Base-by-base conservation (phyloP, 345 rosid genomes). In the Eucalyptus microcorys region DNA sequence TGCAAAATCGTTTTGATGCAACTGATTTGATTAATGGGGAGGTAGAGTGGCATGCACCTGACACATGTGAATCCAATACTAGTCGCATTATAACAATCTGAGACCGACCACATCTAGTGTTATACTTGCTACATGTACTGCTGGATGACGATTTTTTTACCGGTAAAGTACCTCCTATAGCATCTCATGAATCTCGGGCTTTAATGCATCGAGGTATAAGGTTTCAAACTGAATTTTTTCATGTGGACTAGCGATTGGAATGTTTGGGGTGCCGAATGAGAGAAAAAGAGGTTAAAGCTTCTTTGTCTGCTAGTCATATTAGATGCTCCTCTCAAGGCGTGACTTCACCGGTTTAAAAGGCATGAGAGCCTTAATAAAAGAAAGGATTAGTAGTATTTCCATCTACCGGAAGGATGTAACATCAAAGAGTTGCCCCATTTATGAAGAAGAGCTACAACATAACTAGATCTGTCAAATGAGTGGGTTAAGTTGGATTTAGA, bases 391-490 rank as follows among this genome's bases (percentile, higher is more conserved):
- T 24, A 55, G 61, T 55, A 55, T 22, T 2, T 53, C 59, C 59
- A 53, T 53, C 12, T 8, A 53, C 22, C 2, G 5, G 59, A 55
- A 55, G 5, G 59, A 55, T 55, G 59, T 7, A 52, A 19, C 4
- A 0, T 52, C 24, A 52, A 19, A 52, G 24, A 52, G 57, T 52
- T 52, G 2, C 2, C 26, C 57, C 57, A 52, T 19, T 52, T 52
- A 52, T 52, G 57, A 52, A 52, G 57, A 19, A 19, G 9, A 52
- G 22, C 24, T 8, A 52, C 0, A 3, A 1, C 4, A 8, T 21
- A 52, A 8, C 26, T 52, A 52, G 57, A 52, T 52, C 9, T 1
- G 0, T 52, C 55, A 49, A 49, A 49, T 0, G 7, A 49, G 7
- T 15, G 19, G 7, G 52, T 15, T 7, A 49, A 49, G 52, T 49